Base-by-base conservation (phyloP, 2,329 filamentous ascomycete species). In the Hortaea sp. region DNA sequence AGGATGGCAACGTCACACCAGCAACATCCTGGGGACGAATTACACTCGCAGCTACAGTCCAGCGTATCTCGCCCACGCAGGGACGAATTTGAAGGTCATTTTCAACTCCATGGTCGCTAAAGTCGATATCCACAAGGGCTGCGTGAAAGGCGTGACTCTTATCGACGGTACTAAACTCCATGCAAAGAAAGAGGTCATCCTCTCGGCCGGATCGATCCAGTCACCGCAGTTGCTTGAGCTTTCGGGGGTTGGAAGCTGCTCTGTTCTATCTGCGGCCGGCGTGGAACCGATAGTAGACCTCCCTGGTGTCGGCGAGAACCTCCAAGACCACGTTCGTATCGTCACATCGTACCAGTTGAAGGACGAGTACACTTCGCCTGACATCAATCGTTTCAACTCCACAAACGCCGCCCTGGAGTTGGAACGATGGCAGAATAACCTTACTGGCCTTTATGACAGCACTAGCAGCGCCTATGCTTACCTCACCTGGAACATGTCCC, bases 281-380 rank as follows among this genome's bases (percentile, higher is more conserved):
- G 56, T 61, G 28, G 9, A 50, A n/a, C 29, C 42, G 11, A 31
- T 53, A 5, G 43, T 55, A 7, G 44, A 53, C 7, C 52, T 52
- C 20, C 41, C 50, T 5, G 47, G 52, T 11, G 54, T 61, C 10
- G 56, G 59, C 9, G 51, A 55, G 43, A 55, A 55, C 35, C 31
- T 57, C 7, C 54, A 56, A 27, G 57, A 59, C 27, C 54, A 54
- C 13, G 47, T 47, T 7, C 28, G 28, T 11, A 13, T 31, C 7
- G 86, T 86, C 63, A 75, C 81, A 0, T 73, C 77, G 1, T 88
- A 76, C 63, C 75, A 84, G 7, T 83, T 83, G 11, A 87, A 85
- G 68, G 83, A 83, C 4, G 78, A 81, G 4, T 40, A 40, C 13
- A 40, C 38, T 9, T 40, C 38, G 7, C 38, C 38, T 10, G 38